phyloP scores from a whole-genome alignment of 768 basidiomycete genomes.

The Lentinula raphanica region DNA sequence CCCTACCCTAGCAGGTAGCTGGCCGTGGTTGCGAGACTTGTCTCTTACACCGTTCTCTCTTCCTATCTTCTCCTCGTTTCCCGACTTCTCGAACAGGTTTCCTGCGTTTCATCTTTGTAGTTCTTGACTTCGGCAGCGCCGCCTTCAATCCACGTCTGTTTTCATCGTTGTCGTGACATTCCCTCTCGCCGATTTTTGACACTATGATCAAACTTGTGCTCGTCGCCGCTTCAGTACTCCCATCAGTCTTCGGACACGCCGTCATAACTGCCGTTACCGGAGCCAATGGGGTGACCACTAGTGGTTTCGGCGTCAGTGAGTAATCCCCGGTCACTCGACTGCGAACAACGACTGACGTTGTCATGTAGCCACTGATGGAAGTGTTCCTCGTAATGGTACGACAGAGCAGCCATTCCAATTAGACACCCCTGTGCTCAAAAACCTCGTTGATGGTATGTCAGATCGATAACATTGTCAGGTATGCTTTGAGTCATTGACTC shows the following conservation, averaged over 20 bases:
- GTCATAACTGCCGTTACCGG: conserved; percentile 19
- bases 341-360: neutral
- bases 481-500: neutral
- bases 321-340: neutral
- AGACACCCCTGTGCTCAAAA: conserved; percentile 19
- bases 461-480: neutral
- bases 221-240: conserved; percentile 10
- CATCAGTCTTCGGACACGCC: conserved; percentile 19
- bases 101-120: neutral
- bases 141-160: neutral
- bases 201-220: conserved; percentile 15
- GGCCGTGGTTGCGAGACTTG: conserved; percentile 5
- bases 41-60: neutral
- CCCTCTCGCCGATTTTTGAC: neutral
- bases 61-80: neutral
- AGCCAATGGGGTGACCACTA: conserved; percentile 21
- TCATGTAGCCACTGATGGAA: conserved; percentile 9
- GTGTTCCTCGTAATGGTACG: conserved; percentile 19
- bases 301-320: conserved; percentile 20
- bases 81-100: neutral
- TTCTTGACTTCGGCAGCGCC: conserved; percentile 1
- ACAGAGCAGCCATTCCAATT: conserved; percentile 23
- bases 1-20: conserved; percentile 2
- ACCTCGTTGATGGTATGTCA: conserved; percentile 13
- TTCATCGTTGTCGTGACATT: neutral